Evolutionary conservation across 306 rosid species (phyloP).

Genomic region (Rubus idaeus): DNA sequence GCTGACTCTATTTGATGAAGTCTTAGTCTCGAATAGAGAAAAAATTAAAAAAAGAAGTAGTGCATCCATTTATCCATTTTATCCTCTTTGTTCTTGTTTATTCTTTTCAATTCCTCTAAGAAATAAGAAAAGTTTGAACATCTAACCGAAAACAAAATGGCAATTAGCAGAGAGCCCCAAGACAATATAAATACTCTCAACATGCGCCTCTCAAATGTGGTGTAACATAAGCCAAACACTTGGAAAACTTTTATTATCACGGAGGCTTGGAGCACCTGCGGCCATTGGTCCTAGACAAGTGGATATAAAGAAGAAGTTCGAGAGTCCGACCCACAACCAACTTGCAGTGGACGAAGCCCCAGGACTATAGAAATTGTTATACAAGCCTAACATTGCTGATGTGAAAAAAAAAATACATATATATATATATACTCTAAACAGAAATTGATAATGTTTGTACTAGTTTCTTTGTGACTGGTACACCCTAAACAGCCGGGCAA

Average conservation of each 20-base stretch:
- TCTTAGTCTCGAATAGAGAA: not conserved
- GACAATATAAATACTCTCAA: not conserved
- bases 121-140: not conserved
- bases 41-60: not conserved
- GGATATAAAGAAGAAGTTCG: not conserved
- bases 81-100: not conserved
- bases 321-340: not conserved
- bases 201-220: not conserved
- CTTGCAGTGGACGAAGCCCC: not conserved
- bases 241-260: not conserved
- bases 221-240: not conserved
- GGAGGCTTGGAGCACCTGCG: not conserved
- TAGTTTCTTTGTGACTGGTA: not conserved
- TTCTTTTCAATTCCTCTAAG: not conserved
- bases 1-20: not conserved
- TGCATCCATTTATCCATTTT: not conserved
- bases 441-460: not conserved
- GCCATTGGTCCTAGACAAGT: not conserved
- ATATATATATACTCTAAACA: not conserved
- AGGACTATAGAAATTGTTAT: not conserved
- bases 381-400: not conserved
- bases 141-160: not conserved
- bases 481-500: not conserved
- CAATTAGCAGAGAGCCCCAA: not conserved
- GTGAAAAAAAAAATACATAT: too few relatives aligned